A percentile compares a stretch with the other conserved stretches of the same genome.
These are phyloP conservation scores for Apiospora kogelbergensis DNA, from an alignment of 2,329 filamentous ascomycete genomes.

Conservation along the genomic window DNA sequence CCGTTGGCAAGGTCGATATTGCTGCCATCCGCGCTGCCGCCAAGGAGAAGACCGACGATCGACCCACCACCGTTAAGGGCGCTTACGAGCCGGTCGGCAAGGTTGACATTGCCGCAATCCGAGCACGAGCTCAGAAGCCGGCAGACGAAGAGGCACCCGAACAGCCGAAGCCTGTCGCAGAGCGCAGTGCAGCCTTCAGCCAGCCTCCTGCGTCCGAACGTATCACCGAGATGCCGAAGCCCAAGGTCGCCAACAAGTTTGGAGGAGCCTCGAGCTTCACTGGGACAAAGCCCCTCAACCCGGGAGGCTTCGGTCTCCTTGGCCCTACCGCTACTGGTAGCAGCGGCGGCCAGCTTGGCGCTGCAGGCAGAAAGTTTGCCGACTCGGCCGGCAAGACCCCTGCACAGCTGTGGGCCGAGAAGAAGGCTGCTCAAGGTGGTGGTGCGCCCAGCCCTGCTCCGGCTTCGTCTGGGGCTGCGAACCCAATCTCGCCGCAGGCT, in stretches of 20 bases:
- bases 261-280: constrained; percentile 69
- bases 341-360: constrained; percentile 58
- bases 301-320: constrained; percentile 65
- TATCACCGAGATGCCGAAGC: constrained; percentile 85
- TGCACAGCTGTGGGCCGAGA: constrained; percentile 95
- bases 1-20: constrained; percentile 97
- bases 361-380: constrained; percentile 89
- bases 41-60: constrained; percentile 70
- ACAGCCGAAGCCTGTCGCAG: constrained; percentile 64
- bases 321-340: constrained; percentile 56
- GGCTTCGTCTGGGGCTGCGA: constrained; percentile 42
- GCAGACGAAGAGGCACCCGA: constrained; percentile 41
- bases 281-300: constrained; percentile 86
- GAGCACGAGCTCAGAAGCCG: constrained; percentile 74
- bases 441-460: constrained; percentile 50
- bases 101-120: constrained; percentile 94
- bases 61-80: constrained; percentile 84
- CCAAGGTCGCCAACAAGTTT: constrained; percentile 91
- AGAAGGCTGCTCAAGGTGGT: constrained; percentile 80
- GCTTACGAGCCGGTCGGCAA: constrained; percentile 94
- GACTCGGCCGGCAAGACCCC: constrained; percentile 95
- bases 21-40: constrained; percentile 79
- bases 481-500: constrained; percentile 64
- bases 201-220: constrained; percentile 68
- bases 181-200: constrained; percentile 73